Evolutionary conservation across 352 stramenopile genomes (phyloP), one percentile per base, ranked within the genome.

Genomic region (Thalassiosira ordinaria): DNA sequence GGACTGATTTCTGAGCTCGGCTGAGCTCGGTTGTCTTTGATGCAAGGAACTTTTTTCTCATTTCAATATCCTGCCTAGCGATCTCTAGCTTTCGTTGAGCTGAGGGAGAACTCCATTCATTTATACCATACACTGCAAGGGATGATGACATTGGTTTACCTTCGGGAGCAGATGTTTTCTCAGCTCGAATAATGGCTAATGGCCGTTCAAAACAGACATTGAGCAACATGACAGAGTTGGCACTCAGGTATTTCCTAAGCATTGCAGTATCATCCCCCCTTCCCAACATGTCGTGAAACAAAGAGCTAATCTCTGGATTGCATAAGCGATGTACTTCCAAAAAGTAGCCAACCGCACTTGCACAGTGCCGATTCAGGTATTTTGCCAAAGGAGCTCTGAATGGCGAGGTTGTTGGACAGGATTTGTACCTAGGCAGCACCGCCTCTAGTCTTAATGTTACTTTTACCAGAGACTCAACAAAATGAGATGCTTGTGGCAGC

Each of bases 381-480:
- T 88, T 89, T 5, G 96, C 97, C 35, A 99, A 88, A 13, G 96
- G 96, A 22, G 93, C 80, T 49, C 96, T 92, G 73, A 97, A 99
- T 22, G 96, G 96, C 16, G 96, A 98, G 56, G 87, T 93, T 70
- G 96, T 93, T 27, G 92, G 91, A 55, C 94, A 96, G 37, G 91
- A 96, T 56, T 96, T 95, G 67, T 97, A 98, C 55, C 91, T 91
- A 0, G 93, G 94, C 18, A 99, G 83, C 27, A 96, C 95, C 18
- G 92, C 85, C 72, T 99, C 96, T 5, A 99, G 86, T 65, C 98
- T 94, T 11, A 99, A 93, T 5, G 97, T 97, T 59, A 93, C 97
- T 67, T 97, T 97, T 44, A 99, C 96, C 22, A 99, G 89, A 16
- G 94, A 91, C 69, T 99, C 96, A 35, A 99, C 89, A 82, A 99